These are phyloP conservation scores for Euphrasia arctica DNA, from an alignment of 305 asterid species.

Conservation along the genomic window DNA sequence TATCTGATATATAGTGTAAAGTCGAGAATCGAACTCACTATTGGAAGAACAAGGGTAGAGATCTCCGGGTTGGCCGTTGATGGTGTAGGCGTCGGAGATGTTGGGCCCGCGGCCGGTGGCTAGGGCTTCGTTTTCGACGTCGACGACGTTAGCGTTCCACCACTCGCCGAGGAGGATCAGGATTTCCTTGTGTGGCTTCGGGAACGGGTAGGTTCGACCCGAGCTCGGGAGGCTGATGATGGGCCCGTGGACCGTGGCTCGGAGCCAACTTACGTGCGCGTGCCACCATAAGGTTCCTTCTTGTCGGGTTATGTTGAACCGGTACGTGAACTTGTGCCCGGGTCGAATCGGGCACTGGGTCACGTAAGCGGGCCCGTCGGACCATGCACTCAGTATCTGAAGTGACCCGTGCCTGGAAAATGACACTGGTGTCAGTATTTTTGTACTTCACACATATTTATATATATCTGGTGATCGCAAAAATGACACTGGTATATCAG, in stretches of 20 bases:
- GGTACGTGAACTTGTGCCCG: constrained; percentile 43
- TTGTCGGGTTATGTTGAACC: constrained; percentile 38
- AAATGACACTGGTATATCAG: no score
- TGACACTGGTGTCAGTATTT: no score
- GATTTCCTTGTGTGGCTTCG: constrained; percentile 47
- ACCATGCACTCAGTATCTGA: constrained; percentile 54
- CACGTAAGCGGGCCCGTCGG: constrained; percentile 49
- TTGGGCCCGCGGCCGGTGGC: constrained; percentile 41
- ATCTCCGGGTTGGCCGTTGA: constrained; percentile 54
- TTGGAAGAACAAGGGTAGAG: constrained; percentile 53
- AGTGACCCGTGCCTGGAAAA: constrained; percentile 52
- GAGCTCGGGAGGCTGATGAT: constrained; percentile 51
- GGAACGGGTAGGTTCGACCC: constrained; percentile 48
- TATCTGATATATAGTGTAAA: no score
- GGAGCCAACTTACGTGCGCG: constrained; percentile 55
- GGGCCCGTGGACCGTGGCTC: constrained; percentile 58
- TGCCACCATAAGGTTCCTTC: constrained; percentile 75
- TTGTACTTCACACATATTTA: no score
- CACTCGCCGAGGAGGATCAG: constrained; percentile 58
- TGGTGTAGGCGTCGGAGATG: constrained; percentile 51
- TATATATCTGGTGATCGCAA: no score
- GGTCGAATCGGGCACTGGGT: constrained; percentile 67
- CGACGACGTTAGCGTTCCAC: constrained; percentile 55
- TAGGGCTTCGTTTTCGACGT: constrained; percentile 40
- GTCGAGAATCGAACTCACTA: constrained; percentile 28